Percentiles rank a stretch among this genome's conserved stretches.
Evolutionary conservation across 23 red algal species (phyloP).

Genomic region (Gracilaria domingensis): DNA sequence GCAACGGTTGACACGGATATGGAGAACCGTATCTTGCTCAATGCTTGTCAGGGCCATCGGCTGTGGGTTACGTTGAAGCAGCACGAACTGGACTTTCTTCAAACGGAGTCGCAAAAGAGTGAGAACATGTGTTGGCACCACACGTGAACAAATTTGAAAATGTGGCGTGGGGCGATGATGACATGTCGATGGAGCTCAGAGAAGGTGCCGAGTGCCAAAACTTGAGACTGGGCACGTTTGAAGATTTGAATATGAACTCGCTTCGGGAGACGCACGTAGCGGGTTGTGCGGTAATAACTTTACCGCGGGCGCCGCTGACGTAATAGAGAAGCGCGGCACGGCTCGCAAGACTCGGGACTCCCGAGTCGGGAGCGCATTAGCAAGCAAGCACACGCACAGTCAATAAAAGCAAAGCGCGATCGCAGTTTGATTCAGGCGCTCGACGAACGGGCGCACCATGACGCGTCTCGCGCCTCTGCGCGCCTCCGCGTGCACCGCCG

Average conservation of each 20-base stretch:
- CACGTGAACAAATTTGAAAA: neutral
- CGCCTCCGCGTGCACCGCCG: neutral
- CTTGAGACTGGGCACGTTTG: neutral
- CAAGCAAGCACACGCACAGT: neutral
- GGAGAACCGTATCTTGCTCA: neutral
- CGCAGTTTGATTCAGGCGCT: neutral
- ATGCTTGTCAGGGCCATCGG: constrained; percentile 11
- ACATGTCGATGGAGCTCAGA: neutral
- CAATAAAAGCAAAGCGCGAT: neutral
- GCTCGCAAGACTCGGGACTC: neutral
- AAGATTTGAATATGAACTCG: constrained; percentile 11
- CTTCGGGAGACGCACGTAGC: neutral
- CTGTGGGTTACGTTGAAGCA: constrained; percentile 1
- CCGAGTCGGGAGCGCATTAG: neutral
- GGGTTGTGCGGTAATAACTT: neutral
- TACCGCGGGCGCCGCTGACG: neutral
- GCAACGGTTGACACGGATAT: neutral
- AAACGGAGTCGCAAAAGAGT: neutral
- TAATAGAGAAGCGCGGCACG: constrained; percentile 11
- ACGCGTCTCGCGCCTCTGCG: neutral
- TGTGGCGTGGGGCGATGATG: neutral
- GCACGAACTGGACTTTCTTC: neutral
- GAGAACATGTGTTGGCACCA: constrained; percentile 9
- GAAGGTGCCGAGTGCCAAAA: neutral
- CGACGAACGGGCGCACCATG: neutral